A percentile compares a stretch with the other conserved stretches of the same genome.
These are phyloP conservation scores for Syzygium aromaticum DNA, from an alignment of 345 rosid genomes.

Conservation along the genomic window DNA sequence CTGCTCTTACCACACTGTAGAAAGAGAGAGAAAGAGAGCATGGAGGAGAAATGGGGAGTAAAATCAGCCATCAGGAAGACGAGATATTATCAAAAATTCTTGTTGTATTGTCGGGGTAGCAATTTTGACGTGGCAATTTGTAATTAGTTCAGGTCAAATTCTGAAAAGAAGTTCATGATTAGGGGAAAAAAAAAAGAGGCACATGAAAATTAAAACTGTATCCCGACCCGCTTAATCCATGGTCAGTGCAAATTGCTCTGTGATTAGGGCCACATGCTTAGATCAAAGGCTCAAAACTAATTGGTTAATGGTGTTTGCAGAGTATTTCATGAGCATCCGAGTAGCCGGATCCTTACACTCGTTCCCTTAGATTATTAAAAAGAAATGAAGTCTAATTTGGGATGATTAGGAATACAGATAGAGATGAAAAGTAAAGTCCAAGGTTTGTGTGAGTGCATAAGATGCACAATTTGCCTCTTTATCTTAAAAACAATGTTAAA, in stretches of 20 bases:
- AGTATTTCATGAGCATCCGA: neutral
- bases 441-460: neutral
- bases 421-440: neutral
- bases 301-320: neutral
- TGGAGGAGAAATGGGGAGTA: neutral
- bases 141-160: no score
- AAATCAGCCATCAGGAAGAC: neutral
- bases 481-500: no score
- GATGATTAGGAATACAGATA: neutral
- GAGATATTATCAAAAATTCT: neutral
- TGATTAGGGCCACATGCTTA: neutral
- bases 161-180: no score
- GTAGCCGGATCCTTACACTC: neutral
- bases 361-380: neutral
- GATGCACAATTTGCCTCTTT: neutral
- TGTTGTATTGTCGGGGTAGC: no score
- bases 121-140: no score
- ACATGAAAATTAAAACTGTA: no score
- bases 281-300: neutral
- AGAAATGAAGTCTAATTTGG: fast-evolving
- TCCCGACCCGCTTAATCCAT: fast-evolving
- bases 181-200: no score
- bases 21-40: neutral
- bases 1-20: neutral
- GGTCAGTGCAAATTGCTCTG: no score